Percentiles rank a stretch among this genome's conserved stretches.
phyloP scores from a whole-genome alignment of 345 rosid species.

The Pistacia integerrima region DNA sequence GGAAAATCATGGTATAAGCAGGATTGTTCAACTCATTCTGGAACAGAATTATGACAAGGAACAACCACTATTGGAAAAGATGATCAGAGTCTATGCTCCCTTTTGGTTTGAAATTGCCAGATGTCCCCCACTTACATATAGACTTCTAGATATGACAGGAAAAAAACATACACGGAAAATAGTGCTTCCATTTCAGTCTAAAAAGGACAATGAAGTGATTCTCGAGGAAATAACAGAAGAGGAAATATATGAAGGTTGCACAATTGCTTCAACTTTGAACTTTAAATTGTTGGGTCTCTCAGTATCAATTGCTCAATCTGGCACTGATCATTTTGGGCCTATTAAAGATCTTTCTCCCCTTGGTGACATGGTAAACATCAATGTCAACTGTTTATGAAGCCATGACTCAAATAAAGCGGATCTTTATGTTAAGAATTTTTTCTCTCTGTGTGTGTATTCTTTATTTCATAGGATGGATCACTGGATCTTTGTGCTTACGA shows the following conservation, averaged over 20 bases:
- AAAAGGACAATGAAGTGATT: conserved; percentile 39
- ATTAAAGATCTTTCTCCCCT: conserved; percentile 84
- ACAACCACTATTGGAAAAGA: conserved; percentile 52
- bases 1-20: conserved; percentile 37
- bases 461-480: conserved; percentile 79
- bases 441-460: neutral
- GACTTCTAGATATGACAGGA: conserved; percentile 57
- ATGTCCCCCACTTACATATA: conserved; percentile 80
- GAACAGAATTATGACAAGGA: conserved; percentile 83
- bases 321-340: conserved; percentile 68
- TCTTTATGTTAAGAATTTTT: conserved; percentile 1
- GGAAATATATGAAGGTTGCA: conserved; percentile 79
- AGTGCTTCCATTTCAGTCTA: conserved; percentile 55
- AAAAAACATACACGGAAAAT: conserved; percentile 53
- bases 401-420: neutral
- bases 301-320: conserved; percentile 55
- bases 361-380: conserved; percentile 77
- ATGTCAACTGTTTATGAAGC: neutral
- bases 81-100: conserved; percentile 81
- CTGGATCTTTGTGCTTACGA: conserved; percentile 73
- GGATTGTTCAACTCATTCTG: conserved; percentile 79
- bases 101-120: conserved; percentile 85
- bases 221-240: conserved; percentile 72
- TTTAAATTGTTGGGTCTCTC: conserved; percentile 70
- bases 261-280: conserved; percentile 92